Evolutionary conservation across 331 rosid genomes (phyloP).

Genomic region (Rosa hybrid): DNA sequence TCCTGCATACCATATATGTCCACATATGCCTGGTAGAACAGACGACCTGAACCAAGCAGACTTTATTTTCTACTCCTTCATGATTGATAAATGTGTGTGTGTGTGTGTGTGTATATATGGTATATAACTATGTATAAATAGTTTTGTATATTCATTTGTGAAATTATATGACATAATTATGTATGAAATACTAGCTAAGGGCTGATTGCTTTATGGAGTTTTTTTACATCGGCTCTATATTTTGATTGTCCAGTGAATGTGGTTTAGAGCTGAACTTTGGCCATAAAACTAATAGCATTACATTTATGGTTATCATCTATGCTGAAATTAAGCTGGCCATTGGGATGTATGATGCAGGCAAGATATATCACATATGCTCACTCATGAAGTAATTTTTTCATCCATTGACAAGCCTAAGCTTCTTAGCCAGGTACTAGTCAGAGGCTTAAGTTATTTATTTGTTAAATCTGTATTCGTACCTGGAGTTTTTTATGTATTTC

Average conservation of each 20-base stretch:
- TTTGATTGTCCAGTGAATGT: not conserved
- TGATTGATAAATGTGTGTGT: not conserved
- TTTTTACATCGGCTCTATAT: not conserved
- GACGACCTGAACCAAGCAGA: not conserved
- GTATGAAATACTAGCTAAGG: not conserved
- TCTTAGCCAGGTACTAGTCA: conserved; percentile 80
- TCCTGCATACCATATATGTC: not conserved
- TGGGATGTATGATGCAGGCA: conserved; percentile 60
- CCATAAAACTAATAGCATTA: conserved; percentile 7
- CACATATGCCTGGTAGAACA: not conserved
- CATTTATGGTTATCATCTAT: conserved; percentile 12
- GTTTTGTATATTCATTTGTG: not conserved
- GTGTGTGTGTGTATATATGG: not conserved
- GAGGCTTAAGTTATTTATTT: conserved; percentile 16
- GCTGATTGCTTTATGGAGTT: not conserved
- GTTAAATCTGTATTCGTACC: not conserved
- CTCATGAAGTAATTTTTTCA: conserved; percentile 93
- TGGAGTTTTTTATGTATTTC: not conserved
- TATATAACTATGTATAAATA: not conserved
- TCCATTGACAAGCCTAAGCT: conserved; percentile 92
- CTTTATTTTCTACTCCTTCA: not conserved
- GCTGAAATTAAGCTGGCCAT: conserved; percentile 26
- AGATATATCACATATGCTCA: conserved; percentile 44
- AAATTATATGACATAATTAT: not conserved
- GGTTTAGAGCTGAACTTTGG: conserved; percentile 10